Evolutionary conservation across 805 yeast species (phyloP).

Genomic region (Candida chauliodis): DNA sequence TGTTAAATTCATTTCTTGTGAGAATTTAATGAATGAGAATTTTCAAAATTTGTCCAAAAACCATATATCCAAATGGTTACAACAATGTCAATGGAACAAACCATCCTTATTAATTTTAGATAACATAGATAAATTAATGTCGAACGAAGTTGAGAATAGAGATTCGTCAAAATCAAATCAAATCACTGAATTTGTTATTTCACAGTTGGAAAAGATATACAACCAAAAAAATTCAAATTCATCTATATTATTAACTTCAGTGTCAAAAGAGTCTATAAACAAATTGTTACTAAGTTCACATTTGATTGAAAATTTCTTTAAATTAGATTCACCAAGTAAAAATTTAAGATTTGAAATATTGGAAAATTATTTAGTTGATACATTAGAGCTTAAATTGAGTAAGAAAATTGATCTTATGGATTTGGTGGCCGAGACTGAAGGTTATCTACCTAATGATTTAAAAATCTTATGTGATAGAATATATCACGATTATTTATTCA

Average conservation of each 20-base stretch:
- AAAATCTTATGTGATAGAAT: slow-evolving; percentile 68
- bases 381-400: slow-evolving; percentile 29
- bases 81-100: slow-evolving; percentile 65
- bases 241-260: slow-evolving; percentile 59
- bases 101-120: slow-evolving; percentile 77
- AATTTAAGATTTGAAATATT: slow-evolving; percentile 50
- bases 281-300: slow-evolving; percentile 62
- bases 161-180: slow-evolving; percentile 64
- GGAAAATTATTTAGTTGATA: slow-evolving; percentile 29
- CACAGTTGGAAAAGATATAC: slow-evolving; percentile 42
- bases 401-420: slow-evolving; percentile 38
- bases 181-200: slow-evolving; percentile 55
- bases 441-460: slow-evolving; percentile 82
- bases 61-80: slow-evolving; percentile 41
- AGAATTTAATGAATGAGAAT: slow-evolving; percentile 53
- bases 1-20: slow-evolving; percentile 51
- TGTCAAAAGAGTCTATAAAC: slow-evolving; percentile 64
- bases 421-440: slow-evolving; percentile 70
- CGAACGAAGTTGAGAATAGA: slow-evolving; percentile 58
- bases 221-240: slow-evolving; percentile 44
- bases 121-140: slow-evolving; percentile 68
- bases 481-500: slow-evolving; percentile 46
- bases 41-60: slow-evolving; percentile 43
- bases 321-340: slow-evolving; percentile 68
- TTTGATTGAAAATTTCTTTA: slow-evolving; percentile 59